phyloP scores from a whole-genome alignment of 2,329 filamentous ascomycete genomes.

The Pseudomassariella vexata region DNA sequence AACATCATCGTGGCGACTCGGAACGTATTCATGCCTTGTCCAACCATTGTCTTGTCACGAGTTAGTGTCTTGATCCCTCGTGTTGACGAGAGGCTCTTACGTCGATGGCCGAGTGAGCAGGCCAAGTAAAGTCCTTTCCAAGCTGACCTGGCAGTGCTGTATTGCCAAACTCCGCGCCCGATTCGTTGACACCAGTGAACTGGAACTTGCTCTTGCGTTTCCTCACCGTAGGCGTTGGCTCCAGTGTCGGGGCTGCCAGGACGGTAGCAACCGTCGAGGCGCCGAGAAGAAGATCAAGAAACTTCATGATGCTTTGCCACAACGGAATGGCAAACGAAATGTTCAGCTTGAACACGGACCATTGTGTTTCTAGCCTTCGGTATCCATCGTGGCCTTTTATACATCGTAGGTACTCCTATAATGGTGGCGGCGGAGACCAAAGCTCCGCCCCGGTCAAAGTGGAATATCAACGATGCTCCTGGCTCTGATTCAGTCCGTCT shows the following conservation, averaged over 20 bases:
- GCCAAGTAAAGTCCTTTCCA: constrained; percentile 2
- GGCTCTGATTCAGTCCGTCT: too few relatives aligned
- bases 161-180: constrained; percentile 4
- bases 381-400: not conserved
- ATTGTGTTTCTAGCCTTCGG: not conserved
- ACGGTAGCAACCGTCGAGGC: constrained; percentile 22
- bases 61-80: constrained; percentile 48
- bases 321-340: not conserved
- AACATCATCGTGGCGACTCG: too few relatives aligned
- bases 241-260: constrained; percentile 21
- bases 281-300: constrained; percentile 23
- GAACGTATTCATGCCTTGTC: constrained; percentile 57
- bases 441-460: not conserved
- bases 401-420: not conserved
- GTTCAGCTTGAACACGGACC: not conserved
- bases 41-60: constrained; percentile 48
- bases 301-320: constrained; percentile 23
- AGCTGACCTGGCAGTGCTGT: not conserved
- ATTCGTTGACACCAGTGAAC: constrained; percentile 21
- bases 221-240: constrained; percentile 13
- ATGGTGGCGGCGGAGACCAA: not conserved
- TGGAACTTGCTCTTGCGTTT: constrained; percentile 29
- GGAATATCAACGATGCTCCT: too few relatives aligned
- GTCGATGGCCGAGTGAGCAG: constrained; percentile 1
- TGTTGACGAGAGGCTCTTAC: too few relatives aligned